A percentile compares a stretch with the other conserved stretches of the same genome.
phyloP scores from a whole-genome alignment of 805 yeast genomes.

The Starmerella scarabaei region DNA sequence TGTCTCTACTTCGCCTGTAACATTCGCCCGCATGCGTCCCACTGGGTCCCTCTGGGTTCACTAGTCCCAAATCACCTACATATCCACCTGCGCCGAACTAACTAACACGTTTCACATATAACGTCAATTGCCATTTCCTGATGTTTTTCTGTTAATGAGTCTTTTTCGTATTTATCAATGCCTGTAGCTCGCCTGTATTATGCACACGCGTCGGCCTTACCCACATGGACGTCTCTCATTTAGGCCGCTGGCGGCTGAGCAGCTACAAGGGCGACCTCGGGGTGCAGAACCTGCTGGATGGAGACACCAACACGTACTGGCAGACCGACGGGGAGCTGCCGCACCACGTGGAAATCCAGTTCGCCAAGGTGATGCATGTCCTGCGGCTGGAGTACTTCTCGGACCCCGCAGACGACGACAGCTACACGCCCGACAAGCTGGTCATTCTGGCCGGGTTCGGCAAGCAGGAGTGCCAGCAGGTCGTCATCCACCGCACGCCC shows the following conservation, averaged over 20 bases:
- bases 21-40: no score
- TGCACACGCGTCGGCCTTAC: no score
- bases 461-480: slow-evolving; percentile 61
- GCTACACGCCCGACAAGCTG: slow-evolving; percentile 75
- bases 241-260: slow-evolving; percentile 42
- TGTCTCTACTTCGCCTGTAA: no score
- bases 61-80: no score
- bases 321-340: slow-evolving; percentile 92
- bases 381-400: slow-evolving; percentile 58
- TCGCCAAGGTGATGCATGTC: slow-evolving; percentile 61
- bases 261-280: slow-evolving; percentile 64
- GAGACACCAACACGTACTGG: slow-evolving; percentile 68
- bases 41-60: no score
- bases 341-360: slow-evolving; percentile 65
- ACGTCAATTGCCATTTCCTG: no score
- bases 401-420: slow-evolving; percentile 65
- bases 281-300: slow-evolving; percentile 52
- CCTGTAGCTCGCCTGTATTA: no score
- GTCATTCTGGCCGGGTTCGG: slow-evolving; percentile 63
- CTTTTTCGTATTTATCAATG: no score
- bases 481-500: slow-evolving; percentile 39
- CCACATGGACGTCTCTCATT: slow-evolving; percentile 71
- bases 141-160: no score
- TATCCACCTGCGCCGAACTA: no score
- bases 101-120: no score